Evolutionary conservation across 2,329 filamentous ascomycete species (phyloP), one percentile per base, ranked within the genome.

Genomic region (Ascosphaera acerosa): DNA sequence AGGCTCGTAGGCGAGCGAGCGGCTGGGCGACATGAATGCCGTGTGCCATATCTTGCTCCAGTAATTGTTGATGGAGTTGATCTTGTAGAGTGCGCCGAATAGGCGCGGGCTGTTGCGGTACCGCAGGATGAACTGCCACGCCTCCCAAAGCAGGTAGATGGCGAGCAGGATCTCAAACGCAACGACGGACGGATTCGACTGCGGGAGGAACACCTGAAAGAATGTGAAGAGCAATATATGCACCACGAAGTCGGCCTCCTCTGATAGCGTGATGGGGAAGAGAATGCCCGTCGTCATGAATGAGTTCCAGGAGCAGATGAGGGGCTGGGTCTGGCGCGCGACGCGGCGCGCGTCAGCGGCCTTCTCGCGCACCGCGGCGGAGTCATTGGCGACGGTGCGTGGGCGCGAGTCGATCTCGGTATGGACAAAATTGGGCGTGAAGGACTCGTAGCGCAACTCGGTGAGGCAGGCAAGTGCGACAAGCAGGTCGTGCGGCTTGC

Each of bases 21-120:
- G 45, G 28, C 51, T 54, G 1, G 53, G 52, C 18, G 50, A 45
- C 5, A 51, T 44, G 36, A 55, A 55, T 1, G 44, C 49, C 32
- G 53, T 55, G 31, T 56, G 53, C 53, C 53, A 56, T 12, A 49
- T 54, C 36, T 53, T 50, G 10, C 44, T 50, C 53, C 53, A 56
- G 33, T 52, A 53, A 2, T 45, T 46, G 2, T 43, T 42, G 20
- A 53, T 36, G 27, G 48, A 51, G 32, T 53, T 44, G 4, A 44
- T 45, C 6, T 41, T 36, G 33, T 53, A 56, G 15, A 56, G 34
- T 4, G 51, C 52, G 0, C 51, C 52, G 33, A 56, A 55, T 2
- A 55, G 42, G 12, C 51, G 45, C 10, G 46, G 47, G 32, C 45
- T 50, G 16, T 38, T 48, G 27, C 43, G 46, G 32, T 55, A 55